Percentiles rank a stretch among this genome's conserved stretches.
Conservation (phyloP, 2,329 filamentous ascomycete genomes). For the Diaporthe aspalathi region DNA sequence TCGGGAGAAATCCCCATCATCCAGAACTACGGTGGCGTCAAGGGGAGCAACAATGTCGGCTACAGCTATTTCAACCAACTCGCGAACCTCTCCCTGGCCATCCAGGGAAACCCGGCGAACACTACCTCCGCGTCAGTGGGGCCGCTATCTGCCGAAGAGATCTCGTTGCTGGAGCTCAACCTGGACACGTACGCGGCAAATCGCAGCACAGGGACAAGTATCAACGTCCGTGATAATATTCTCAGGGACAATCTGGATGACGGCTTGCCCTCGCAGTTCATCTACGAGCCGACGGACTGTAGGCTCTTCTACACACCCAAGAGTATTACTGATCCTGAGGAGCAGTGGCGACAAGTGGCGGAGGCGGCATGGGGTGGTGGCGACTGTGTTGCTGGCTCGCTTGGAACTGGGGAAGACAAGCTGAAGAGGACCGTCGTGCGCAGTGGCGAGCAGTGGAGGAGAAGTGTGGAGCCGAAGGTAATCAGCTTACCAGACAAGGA, state of each 20-base stretch:
- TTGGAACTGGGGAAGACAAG: constrained; percentile 2
- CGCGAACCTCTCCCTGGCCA: constrained; percentile 35
- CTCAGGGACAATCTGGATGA: constrained; percentile 50
- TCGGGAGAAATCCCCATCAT: constrained; percentile 47
- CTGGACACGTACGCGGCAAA: constrained; percentile 46
- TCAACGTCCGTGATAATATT: constrained; percentile 57
- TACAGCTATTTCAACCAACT: constrained; percentile 47
- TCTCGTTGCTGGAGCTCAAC: constrained; percentile 39
- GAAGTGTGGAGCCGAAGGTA: constrained; percentile 18
- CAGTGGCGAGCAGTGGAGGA: constrained; percentile 3
- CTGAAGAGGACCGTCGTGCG: constrained; percentile 23
- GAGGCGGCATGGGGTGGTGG: constrained; percentile 48
- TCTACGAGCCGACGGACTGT: constrained; percentile 62
- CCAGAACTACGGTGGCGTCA: constrained; percentile 64
- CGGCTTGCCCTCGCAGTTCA: constrained; percentile 59
- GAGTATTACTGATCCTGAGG: constrained; percentile 59
- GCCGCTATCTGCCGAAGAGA: constrained; percentile 13
- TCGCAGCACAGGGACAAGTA: constrained; percentile 44
- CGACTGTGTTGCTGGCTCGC: constrained; percentile 14
- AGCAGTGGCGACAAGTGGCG: constrained; percentile 60
- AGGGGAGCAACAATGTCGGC: constrained; percentile 53
- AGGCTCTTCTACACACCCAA: constrained; percentile 63
- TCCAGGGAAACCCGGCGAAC: constrained; percentile 15
- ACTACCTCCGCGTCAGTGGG: constrained; percentile 16
- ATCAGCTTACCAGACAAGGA: constrained; percentile 33